A percentile compares a stretch with the other conserved stretches of the same genome.
These are phyloP conservation scores for Chrysanthemum makinoi DNA, from an alignment of 129 eudicot genomes.

Conservation along the genomic window DNA sequence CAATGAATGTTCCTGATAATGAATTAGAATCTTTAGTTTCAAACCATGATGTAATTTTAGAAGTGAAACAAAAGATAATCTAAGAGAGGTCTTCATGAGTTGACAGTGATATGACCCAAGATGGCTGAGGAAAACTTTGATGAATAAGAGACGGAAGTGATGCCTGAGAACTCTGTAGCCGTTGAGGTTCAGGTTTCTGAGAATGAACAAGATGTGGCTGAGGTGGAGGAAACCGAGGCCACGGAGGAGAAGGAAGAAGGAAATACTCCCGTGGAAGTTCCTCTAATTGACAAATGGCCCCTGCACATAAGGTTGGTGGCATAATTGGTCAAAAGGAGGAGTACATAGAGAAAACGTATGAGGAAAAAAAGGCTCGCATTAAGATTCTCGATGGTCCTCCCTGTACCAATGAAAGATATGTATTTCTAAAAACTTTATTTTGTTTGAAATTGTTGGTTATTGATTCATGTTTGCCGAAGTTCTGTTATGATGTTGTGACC, in stretches of 20 bases:
- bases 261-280: slow-evolving; percentile 9
- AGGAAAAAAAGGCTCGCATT: slow-evolving; percentile 90
- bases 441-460: neutral
- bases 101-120: neutral
- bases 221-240: slow-evolving; percentile 21
- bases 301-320: slow-evolving; percentile 85
- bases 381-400: slow-evolving; percentile 95
- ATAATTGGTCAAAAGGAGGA: slow-evolving; percentile 96
- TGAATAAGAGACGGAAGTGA: slow-evolving; percentile 39
- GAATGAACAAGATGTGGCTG: slow-evolving; percentile 36
- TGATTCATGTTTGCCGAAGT: neutral
- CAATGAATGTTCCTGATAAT: too few species aligned
- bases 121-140: slow-evolving; percentile 59
- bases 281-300: slow-evolving; percentile 76
- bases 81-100: too few species aligned
- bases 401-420: slow-evolving; percentile 78
- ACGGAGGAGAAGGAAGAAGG: slow-evolving; percentile 40
- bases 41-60: too few species aligned
- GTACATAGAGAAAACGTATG: slow-evolving; percentile 81
- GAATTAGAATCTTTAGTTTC: too few species aligned
- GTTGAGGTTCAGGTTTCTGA: slow-evolving; percentile 47
- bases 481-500: neutral
- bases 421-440: slow-evolving; percentile 21
- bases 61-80: too few species aligned
- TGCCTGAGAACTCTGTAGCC: slow-evolving; percentile 45